Evolutionary conservation across 805 yeast genomes (phyloP).

Genomic region (Soucietia sequanensis): DNA sequence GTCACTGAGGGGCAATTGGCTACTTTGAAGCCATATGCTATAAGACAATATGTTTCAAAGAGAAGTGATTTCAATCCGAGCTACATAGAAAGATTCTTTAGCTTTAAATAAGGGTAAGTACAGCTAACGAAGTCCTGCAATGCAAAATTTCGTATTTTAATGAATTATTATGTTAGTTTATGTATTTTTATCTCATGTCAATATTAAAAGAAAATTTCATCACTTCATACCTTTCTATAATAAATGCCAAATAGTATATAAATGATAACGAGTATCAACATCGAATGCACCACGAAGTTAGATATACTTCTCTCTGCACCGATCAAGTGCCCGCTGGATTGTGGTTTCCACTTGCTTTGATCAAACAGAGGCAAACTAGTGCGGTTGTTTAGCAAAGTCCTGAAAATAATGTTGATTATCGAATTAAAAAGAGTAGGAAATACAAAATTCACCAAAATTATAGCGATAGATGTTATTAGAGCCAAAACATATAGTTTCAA

Average conservation of each 20-base stretch:
- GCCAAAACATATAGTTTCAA: slow-evolving; percentile 4
- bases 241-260: slow-evolving; percentile 8
- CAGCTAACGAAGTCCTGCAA: too few relatives aligned
- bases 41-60: slow-evolving; percentile 65
- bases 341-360: slow-evolving; percentile 13
- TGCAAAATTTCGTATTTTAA: too few relatives aligned
- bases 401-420: slow-evolving; percentile 8
- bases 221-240: slow-evolving; percentile 4
- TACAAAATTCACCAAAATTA: slow-evolving; percentile 13
- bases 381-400: not conserved
- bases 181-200: too few relatives aligned
- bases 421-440: slow-evolving; percentile 23
- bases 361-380: slow-evolving; percentile 4
- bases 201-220: too few relatives aligned
- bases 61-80: slow-evolving; percentile 68
- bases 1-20: slow-evolving; percentile 80
- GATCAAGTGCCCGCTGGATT: not conserved
- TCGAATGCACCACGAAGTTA: slow-evolving; percentile 3
- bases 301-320: slow-evolving; percentile 2
- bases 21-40: slow-evolving; percentile 56
- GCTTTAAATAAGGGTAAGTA: slow-evolving; percentile 20
- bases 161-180: too few relatives aligned
- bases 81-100: slow-evolving; percentile 46
- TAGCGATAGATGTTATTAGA: slow-evolving; percentile 2
- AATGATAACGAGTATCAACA: slow-evolving; percentile 1